Evolutionary conservation across 1,284 basidiomycete species (phyloP).

Genomic region (Tranzscheliella williamsii): DNA sequence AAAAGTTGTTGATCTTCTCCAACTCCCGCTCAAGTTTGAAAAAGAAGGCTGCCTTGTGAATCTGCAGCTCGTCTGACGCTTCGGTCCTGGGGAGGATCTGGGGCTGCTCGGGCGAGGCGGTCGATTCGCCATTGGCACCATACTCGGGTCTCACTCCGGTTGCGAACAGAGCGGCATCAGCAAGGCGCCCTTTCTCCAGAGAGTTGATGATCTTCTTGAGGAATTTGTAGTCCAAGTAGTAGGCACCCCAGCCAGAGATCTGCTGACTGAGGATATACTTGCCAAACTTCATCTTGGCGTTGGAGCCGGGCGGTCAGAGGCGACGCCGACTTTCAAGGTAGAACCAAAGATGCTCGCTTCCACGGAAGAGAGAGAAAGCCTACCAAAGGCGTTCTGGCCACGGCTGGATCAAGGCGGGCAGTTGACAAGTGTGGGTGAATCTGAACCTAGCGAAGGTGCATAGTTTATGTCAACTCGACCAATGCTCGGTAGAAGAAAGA

Average conservation of each 20-base stretch:
- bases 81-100: conserved; percentile 46
- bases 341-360: too few species aligned
- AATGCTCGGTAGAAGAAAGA: too few species aligned
- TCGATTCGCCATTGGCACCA: conserved; percentile 10
- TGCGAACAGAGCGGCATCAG: conserved; percentile 84
- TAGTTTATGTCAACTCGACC: too few species aligned
- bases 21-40: conserved; percentile 97
- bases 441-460: too few species aligned
- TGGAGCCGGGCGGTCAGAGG: not conserved
- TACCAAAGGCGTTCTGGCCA: too few species aligned
- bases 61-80: conserved; percentile 62
- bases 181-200: conserved; percentile 85
- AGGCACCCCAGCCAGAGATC: conserved; percentile 92
- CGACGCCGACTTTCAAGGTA: too few species aligned
- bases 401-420: too few species aligned
- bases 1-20: conserved; percentile 99
- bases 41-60: conserved; percentile 97
- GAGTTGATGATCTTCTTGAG: conserved; percentile 99
- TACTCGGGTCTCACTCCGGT: conserved; percentile 73
- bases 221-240: conserved; percentile 98
- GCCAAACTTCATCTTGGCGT: conserved; percentile 74
- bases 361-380: too few species aligned
- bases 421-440: too few species aligned
- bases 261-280: conserved; percentile 97
- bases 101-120: conserved; percentile 20